Conservation (phyloP, 225 moss, liverwort and hornwort genomes). For the Marchantia polymorpha region DNA sequence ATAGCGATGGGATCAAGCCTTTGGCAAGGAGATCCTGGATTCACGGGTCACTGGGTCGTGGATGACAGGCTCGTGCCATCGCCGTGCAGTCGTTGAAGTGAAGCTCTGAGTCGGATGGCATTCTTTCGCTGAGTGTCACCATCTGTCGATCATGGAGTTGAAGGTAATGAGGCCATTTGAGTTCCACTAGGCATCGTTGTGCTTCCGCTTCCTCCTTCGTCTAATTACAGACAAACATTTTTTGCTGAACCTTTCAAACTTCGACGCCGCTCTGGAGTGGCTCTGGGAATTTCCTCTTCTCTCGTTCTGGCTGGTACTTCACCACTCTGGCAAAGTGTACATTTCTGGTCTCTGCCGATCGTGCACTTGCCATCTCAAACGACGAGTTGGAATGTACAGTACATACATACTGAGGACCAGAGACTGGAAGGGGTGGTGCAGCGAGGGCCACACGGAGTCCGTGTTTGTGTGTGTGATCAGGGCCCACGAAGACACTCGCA, state of each 20-base stretch:
- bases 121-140: neutral
- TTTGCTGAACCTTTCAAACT: neutral
- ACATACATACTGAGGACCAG: neutral
- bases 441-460: neutral
- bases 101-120: neutral
- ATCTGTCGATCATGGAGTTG: neutral
- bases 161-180: conserved; percentile 3
- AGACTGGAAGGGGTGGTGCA: neutral
- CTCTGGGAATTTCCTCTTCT: neutral
- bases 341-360: neutral
- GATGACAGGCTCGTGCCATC: neutral
- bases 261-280: neutral
- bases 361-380: neutral
- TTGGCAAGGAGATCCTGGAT: conserved; percentile 8
- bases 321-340: neutral
- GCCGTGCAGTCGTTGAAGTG: neutral
- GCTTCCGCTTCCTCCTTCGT: neutral
- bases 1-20: neutral
- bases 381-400: neutral
- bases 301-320: neutral
- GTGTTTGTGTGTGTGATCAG: neutral
- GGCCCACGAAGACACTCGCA: neutral
- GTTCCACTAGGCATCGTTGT: neutral
- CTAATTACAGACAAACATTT: neutral
- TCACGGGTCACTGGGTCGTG: neutral